Base-by-base conservation (phyloP, 1,284 basidiomycete genomes). In the Agaricales sp. region DNA sequence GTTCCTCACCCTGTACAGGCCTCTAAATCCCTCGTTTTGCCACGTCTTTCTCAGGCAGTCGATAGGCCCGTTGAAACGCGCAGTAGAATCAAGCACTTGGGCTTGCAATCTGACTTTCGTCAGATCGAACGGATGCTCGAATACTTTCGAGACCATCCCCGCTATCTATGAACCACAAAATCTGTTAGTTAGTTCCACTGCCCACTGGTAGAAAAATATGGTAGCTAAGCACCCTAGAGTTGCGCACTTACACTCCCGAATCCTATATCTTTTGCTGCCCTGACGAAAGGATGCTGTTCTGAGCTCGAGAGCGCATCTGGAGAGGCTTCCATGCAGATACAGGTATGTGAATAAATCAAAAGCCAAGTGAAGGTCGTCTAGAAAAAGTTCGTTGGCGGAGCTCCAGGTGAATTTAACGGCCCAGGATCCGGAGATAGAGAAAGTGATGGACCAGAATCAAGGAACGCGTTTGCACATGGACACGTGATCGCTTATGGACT, bases 91-190 rank as follows among this genome's bases (percentile, higher is more conserved):
- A 38, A 90, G 74, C 3, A 89, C 86, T 63, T 92, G 89, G 12
- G 83, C 77, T 65, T 92, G 89, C 18, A 93, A 70, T 48, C 88
- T 77, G 54, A 90, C 89, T 67, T 91, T 89, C 53, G 86, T 83
- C 30, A 91, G 71, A 67, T 92, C 89, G 60, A 91, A 89, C 1
- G 88, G 88, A 58, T 91, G 87, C 65, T 92, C 89, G 56, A 92
- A 84, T 16, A 90, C 73, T 66, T 91, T 89, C 25, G 87, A 83
- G 8, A 76, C 70, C 70, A 91, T 87, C n/a, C 88, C 87, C 35
- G 88, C 86, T 16, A 77, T 63, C 86, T 78, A 52, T 39, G 39
- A 35, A 11, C 30, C 8, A 35, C n/a, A n/a, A n/a, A n/a, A n/a
- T n/a, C n/a, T n/a, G n/a, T n/a, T n/a, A n/a, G n/a, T n/a, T n/a